A percentile compares a stretch with the other conserved stretches of the same genome.
Evolutionary conservation across 2,329 filamentous ascomycete species (phyloP).

Genomic region (Truncatella angustata): DNA sequence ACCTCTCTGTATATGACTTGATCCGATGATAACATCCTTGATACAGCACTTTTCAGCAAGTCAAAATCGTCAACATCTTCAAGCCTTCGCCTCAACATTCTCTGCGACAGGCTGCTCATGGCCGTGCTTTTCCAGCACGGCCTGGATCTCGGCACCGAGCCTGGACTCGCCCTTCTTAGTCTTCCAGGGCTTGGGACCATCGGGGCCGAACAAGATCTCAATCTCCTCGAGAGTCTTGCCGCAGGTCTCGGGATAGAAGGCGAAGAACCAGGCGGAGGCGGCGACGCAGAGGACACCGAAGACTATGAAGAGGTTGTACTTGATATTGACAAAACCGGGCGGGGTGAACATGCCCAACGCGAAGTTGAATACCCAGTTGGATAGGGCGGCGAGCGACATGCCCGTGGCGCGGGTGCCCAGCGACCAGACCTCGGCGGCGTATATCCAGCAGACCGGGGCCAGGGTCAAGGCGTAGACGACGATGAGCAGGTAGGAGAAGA

Average conservation of each 20-base stretch:
- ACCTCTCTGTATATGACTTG: too few species aligned
- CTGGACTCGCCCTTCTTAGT: conserved; percentile 29
- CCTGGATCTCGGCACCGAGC: conserved; percentile 27
- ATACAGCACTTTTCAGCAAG: too few species aligned
- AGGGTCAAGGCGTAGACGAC: conserved; percentile 63
- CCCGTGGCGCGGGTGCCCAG: conserved; percentile 59
- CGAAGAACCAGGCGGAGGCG: conserved; percentile 31
- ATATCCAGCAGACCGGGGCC: conserved; percentile 64
- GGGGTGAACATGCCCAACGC: conserved; percentile 58
- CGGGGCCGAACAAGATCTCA: conserved; percentile 32
- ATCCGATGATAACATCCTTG: too few species aligned
- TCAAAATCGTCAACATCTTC: too few species aligned
- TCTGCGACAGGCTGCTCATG: conserved; percentile 3
- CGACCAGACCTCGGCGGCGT: conserved; percentile 64
- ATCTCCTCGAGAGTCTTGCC: conserved; percentile 40
- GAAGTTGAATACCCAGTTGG: conserved; percentile 59
- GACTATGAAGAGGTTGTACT: conserved; percentile 46
- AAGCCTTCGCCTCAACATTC: not conserved
- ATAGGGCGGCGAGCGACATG: conserved; percentile 55
- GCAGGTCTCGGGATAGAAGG: conserved; percentile 35
- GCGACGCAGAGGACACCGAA: conserved; percentile 35
- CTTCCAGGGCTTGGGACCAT: conserved; percentile 36
- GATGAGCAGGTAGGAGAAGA: conserved; percentile 63
- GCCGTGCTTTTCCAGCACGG: conserved; percentile 24
- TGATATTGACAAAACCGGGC: conserved; percentile 56